phyloP scores from a whole-genome alignment of 176 grass and related monocot genomes.

The Juncus inflexus region DNA sequence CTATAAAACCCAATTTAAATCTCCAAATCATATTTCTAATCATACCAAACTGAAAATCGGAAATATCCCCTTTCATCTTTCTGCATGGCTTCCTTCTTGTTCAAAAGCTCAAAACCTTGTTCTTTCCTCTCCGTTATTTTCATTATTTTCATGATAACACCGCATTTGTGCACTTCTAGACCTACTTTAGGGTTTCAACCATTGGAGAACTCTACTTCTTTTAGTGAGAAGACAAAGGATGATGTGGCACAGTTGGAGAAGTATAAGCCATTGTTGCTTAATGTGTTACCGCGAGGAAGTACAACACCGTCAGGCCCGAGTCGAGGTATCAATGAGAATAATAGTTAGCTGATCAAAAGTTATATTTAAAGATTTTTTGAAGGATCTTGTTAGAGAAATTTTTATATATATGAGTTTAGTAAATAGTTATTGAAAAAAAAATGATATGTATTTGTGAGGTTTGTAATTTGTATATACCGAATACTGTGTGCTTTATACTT shows the following conservation, averaged over 20 bases:
- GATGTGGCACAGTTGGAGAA: conserved; percentile 7
- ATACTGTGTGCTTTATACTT: too few relatives aligned
- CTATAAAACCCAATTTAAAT: not conserved
- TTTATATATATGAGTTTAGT: not conserved
- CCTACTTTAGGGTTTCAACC: not conserved
- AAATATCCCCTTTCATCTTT: not conserved
- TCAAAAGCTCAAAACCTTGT: conserved; percentile 7
- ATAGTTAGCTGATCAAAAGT: not conserved
- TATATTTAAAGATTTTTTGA: not conserved
- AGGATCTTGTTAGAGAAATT: not conserved
- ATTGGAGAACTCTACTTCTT: not conserved
- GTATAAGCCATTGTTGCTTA: conserved; percentile 15
- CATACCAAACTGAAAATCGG: not conserved
- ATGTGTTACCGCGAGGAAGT: conserved; percentile 39
- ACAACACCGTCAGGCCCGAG: conserved; percentile 42
- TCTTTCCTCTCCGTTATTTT: not conserved
- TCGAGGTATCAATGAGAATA: conserved; percentile 43
- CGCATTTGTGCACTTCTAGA: conserved; percentile 16
- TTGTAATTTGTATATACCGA: not conserved
- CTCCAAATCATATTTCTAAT: conserved; percentile 4
- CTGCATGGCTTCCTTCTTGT: conserved; percentile 11
- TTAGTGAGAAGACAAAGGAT: conserved; percentile 13
- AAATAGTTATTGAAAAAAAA: not conserved
- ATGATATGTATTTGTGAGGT: not conserved
- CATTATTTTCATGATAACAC: conserved; percentile 13